Conservation (phyloP, 148 eudicot species). For the Amaranthus hypochondriacus region DNA sequence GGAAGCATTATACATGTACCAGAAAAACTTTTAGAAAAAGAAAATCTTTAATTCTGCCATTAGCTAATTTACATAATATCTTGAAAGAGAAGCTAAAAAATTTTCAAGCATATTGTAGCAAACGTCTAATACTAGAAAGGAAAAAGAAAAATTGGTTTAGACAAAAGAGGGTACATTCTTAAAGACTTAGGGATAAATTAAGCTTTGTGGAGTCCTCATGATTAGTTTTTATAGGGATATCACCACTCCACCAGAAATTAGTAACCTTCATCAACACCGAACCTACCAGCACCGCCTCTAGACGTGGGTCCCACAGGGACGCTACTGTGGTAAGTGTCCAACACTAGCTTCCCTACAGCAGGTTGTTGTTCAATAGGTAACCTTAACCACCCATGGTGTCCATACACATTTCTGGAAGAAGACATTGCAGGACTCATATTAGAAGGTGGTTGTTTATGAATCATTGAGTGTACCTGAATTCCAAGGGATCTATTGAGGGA, state of each 20-base stretch:
- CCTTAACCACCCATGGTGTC: slow-evolving; percentile 59
- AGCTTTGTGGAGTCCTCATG: slow-evolving; percentile 47
- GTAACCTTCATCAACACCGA: too few species aligned
- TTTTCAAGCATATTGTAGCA: slow-evolving; percentile 30
- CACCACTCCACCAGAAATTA: slow-evolving; percentile 36
- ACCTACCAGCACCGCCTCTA: slow-evolving; percentile 12
- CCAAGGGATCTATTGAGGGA: slow-evolving; percentile 56
- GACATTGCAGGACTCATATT: slow-evolving; percentile 17
- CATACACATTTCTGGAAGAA: slow-evolving; percentile 37
- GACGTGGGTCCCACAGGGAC: slow-evolving; percentile 23
- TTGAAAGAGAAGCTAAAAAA: slow-evolving; percentile 25
- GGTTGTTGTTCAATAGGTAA: slow-evolving; percentile 60
- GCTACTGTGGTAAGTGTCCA: slow-evolving; percentile 23
- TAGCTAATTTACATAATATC: slow-evolving; percentile 35
- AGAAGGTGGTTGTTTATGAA: slow-evolving; percentile 50
- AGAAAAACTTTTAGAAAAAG: not conserved
- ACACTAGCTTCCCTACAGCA: slow-evolving; percentile 48
- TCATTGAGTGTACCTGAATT: slow-evolving; percentile 80
- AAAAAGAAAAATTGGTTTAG: not conserved
- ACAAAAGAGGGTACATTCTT: slow-evolving; percentile 8
- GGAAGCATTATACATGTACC: not conserved
- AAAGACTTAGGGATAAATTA: slow-evolving; percentile 67
- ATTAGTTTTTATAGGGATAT: slow-evolving; percentile 29
- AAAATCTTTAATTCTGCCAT: slow-evolving; percentile 23
- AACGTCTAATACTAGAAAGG: slow-evolving; percentile 24